Conservation (phyloP, 495 filamentous ascomycete species). For the Aspergillus incahuasiensis region DNA sequence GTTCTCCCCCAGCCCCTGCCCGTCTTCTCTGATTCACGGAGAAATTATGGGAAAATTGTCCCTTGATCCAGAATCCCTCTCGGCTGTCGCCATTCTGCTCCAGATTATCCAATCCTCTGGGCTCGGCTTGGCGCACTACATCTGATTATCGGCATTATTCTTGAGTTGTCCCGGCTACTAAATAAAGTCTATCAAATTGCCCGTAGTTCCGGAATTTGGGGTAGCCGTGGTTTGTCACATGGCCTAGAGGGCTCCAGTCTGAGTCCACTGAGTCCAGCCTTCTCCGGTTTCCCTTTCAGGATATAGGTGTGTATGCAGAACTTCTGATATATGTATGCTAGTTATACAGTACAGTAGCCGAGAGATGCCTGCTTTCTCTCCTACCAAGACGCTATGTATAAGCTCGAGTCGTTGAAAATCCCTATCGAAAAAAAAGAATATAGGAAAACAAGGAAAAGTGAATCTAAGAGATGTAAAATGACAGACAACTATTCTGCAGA, state of each 20-base stretch:
- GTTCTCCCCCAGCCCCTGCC: neutral
- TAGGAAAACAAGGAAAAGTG: constrained; percentile 1
- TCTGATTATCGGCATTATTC: neutral
- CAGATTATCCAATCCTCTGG: neutral
- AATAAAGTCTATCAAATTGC: neutral
- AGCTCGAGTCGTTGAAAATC: neutral
- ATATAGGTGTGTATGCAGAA: neutral
- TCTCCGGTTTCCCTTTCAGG: neutral
- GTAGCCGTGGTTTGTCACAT: neutral
- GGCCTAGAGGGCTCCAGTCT: neutral
- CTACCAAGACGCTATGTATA: neutral
- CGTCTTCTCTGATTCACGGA: constrained; percentile 28
- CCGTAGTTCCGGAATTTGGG: neutral
- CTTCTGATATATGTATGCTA: neutral
- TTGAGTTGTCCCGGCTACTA: neutral
- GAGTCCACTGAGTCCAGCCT: too few species aligned
- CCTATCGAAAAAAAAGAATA: neutral
- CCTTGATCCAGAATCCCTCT: constrained; percentile 5
- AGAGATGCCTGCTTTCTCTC: neutral
- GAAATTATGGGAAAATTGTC: constrained; percentile 20
- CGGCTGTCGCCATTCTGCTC: neutral
- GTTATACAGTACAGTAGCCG: neutral
- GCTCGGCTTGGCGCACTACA: neutral
- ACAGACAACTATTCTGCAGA: constrained; percentile 19
- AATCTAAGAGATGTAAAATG: neutral